phyloP scores from a whole-genome alignment of 1,284 basidiomycete genomes.

The Trametes sp. region DNA sequence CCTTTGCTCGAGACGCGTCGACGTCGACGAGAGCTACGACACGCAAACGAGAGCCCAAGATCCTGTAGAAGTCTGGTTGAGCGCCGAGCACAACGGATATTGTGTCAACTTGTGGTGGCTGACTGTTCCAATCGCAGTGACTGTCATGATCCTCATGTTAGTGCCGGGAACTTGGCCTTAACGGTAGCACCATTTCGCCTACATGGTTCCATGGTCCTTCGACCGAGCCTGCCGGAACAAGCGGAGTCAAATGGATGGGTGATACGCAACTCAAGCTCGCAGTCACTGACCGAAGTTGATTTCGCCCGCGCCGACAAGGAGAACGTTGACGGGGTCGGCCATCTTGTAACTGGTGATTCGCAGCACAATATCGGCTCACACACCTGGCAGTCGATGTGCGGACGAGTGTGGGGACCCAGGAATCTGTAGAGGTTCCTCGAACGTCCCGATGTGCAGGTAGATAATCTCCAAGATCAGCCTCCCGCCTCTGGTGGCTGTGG shows the following conservation, averaged over 20 bases:
- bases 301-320: slow-evolving; percentile 60
- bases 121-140: slow-evolving; percentile 33
- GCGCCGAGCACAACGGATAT: background rate
- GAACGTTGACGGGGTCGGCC: slow-evolving; percentile 46
- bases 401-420: too few species aligned
- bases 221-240: slow-evolving; percentile 47
- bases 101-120: background rate
- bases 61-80: slow-evolving; percentile 18
- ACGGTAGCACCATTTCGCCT: background rate
- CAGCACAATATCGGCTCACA: too few species aligned
- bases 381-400: too few species aligned
- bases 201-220: slow-evolving; percentile 57
- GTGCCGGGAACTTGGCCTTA: too few species aligned
- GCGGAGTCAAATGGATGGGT: too few species aligned
- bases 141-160: too few species aligned
- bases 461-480: background rate
- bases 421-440: too few species aligned
- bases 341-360: background rate
- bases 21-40: slow-evolving; percentile 34
- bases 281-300: slow-evolving; percentile 52
- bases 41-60: slow-evolving; percentile 24
- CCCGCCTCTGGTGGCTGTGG: background rate
- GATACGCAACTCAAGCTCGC: too few species aligned
- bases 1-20: slow-evolving; percentile 26
- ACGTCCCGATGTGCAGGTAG: background rate